Evolutionary conservation across 257 asterid genomes (phyloP).

Genomic region (Fraxinus americana): DNA sequence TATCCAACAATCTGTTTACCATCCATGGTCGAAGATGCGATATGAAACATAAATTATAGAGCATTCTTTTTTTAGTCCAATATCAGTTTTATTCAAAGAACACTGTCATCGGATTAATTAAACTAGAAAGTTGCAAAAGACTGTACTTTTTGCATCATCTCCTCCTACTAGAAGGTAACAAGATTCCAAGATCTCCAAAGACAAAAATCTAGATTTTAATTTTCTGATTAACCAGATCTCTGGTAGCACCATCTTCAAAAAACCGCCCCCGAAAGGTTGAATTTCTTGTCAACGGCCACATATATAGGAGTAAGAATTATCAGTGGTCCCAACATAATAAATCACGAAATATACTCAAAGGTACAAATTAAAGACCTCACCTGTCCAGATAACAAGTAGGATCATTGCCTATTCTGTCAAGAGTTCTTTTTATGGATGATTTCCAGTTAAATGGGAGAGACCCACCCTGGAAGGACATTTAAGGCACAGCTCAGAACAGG

Average conservation of each 20-base stretch:
- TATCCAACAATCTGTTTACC: background rate
- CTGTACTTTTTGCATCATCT: background rate
- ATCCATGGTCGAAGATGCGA: background rate
- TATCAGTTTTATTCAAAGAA: background rate
- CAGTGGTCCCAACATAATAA: background rate
- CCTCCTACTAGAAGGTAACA: background rate
- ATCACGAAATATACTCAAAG: constrained; percentile 17
- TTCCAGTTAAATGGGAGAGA: constrained; percentile 96
- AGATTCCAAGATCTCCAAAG: background rate
- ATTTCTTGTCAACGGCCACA: background rate
- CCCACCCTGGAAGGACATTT: constrained; percentile 64
- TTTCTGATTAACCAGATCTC: background rate
- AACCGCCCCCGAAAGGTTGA: background rate
- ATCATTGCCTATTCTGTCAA: constrained; percentile 61
- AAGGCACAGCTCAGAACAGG: constrained; percentile 30
- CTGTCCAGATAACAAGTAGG: constrained; percentile 73
- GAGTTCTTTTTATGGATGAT: constrained; percentile 80
- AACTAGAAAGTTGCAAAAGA: background rate
- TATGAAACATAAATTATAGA: background rate
- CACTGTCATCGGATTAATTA: background rate
- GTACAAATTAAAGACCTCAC: constrained; percentile 39
- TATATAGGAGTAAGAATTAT: background rate
- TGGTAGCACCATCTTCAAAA: background rate
- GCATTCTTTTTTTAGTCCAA: background rate
- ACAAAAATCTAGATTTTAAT: background rate